Evolutionary conservation across 2,329 filamentous ascomycete genomes (phyloP).

Genomic region (Aureobasidium subglaciale): DNA sequence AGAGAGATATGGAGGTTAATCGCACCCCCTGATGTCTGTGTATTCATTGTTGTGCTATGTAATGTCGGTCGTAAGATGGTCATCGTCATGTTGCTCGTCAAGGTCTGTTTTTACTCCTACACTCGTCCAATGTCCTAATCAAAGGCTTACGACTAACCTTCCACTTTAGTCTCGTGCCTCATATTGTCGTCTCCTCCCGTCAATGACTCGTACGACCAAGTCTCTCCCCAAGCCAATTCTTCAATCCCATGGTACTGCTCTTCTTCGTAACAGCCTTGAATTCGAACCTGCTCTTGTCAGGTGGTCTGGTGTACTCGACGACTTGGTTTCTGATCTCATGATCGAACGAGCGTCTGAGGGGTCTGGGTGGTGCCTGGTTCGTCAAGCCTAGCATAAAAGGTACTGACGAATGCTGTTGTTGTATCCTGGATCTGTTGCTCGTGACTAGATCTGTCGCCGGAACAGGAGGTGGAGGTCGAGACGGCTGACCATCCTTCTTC

Average conservation of each 20-base stretch:
- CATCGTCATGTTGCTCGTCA: background rate
- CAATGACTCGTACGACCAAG: background rate
- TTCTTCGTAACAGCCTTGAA: slow-evolving; percentile 25
- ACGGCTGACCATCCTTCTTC: background rate
- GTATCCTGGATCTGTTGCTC: background rate
- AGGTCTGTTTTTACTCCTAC: background rate
- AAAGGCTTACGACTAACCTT: too few species aligned
- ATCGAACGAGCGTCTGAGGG: background rate
- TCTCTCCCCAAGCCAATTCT: slow-evolving; percentile 19
- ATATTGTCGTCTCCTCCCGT: too few species aligned
- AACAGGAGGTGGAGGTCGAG: background rate
- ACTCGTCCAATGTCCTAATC: background rate
- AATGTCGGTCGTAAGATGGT: background rate
- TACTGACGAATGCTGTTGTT: background rate
- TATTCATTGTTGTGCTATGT: background rate
- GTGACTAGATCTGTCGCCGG: background rate
- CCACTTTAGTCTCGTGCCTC: too few species aligned
- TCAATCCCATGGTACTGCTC: slow-evolving; percentile 23
- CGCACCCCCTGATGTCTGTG: too few species aligned
- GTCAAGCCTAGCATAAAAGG: background rate
- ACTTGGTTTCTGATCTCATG: background rate
- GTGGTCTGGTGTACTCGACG: background rate
- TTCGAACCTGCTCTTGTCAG: slow-evolving; percentile 28
- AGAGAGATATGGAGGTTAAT: too few species aligned
- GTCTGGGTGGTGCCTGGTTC: background rate